Evolutionary conservation across 331 rosid genomes (phyloP), one percentile per base, ranked within the genome.

Genomic region (Acacia pycnantha): DNA sequence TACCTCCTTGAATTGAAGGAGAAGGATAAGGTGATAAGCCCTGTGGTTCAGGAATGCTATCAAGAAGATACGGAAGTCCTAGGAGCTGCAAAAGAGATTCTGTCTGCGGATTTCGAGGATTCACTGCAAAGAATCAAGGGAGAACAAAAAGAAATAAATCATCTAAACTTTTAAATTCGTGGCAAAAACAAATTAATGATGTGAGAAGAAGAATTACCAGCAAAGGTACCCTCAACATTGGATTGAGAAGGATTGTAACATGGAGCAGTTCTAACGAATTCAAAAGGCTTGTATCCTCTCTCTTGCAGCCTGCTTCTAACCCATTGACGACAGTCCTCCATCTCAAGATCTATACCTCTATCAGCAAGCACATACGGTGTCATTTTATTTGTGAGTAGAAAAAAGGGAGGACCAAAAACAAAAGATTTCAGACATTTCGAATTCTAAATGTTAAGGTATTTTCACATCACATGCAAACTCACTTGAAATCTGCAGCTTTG

Each of bases 61-160:
- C 98, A 76, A 95, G 97, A 80, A 95, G 97, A 84, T 90, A 88
- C 27, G 98, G 98, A 84, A 95, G 98, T 79, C 86, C 99, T 72
- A 95, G 84, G 84, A 95, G 88, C 87, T 84, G 92, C 90, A 95
- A 85, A 68, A 93, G 88, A 58, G 91, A 93, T 77, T 85, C 96
- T 43, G 99, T 95, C 89, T 93, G 99, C 65, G 98, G 94, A 82
- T 90, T 95, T 80, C 92, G 89, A 53, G 76, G 59, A 69, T 58
- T 77, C 31, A 76, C 99, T 95, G 97, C 86, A 80, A 84, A 74
- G 37, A 54, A 71, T 44, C 41, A 53, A 16, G 53, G 19, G 41
- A 66, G 8, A 62, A 15, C 19, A 21, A 9, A 50, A 24, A 40
- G 70, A 77, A 74, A 69, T 70, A 40, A 29, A 11, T 37, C 69